Conservation (phyloP, 2,329 filamentous ascomycete species). For the Colletotrichum limetticola region DNA sequence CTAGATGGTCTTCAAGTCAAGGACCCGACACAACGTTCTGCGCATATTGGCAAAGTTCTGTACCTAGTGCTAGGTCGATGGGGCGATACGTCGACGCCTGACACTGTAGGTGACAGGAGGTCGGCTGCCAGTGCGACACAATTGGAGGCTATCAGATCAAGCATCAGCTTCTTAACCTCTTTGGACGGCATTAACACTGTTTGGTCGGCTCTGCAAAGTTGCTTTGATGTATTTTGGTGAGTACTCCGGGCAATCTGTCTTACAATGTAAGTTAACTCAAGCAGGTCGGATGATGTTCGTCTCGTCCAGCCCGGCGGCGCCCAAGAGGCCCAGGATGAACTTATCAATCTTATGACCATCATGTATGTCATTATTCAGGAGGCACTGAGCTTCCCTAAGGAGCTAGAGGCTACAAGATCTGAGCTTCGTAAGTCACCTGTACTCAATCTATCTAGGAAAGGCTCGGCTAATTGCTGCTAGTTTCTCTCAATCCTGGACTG, state of each 20-base stretch:
- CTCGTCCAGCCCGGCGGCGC: slow-evolving; percentile 51
- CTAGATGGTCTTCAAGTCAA: slow-evolving; percentile 57
- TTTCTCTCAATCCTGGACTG: slow-evolving; percentile 72
- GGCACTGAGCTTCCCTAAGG: slow-evolving; percentile 61
- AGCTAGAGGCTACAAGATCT: slow-evolving; percentile 56
- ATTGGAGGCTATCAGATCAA: slow-evolving; percentile 67
- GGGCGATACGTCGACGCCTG: slow-evolving; percentile 71
- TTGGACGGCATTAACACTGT: slow-evolving; percentile 61
- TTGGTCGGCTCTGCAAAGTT: slow-evolving; percentile 60
- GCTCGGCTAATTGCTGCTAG: slow-evolving; percentile 47
- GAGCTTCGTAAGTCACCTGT: slow-evolving; percentile 60
- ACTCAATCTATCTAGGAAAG: neutral
- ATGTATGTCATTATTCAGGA: slow-evolving; percentile 71
- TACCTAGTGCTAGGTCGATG: slow-evolving; percentile 77
- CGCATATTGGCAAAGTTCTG: slow-evolving; percentile 66
- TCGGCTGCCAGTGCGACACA: slow-evolving; percentile 66
- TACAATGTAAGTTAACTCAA: slow-evolving; percentile 42
- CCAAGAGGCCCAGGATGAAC: slow-evolving; percentile 67
- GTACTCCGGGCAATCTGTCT: slow-evolving; percentile 34
- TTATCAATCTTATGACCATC: slow-evolving; percentile 72
- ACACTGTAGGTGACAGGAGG: slow-evolving; percentile 52
- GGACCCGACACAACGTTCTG: slow-evolving; percentile 60
- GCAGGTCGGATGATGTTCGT: slow-evolving; percentile 59
- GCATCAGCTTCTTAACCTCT: slow-evolving; percentile 61
- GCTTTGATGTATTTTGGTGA: slow-evolving; percentile 66